Base-by-base conservation (phyloP, 2,329 filamentous ascomycete genomes). In the Herpomyces periplanetae region DNA sequence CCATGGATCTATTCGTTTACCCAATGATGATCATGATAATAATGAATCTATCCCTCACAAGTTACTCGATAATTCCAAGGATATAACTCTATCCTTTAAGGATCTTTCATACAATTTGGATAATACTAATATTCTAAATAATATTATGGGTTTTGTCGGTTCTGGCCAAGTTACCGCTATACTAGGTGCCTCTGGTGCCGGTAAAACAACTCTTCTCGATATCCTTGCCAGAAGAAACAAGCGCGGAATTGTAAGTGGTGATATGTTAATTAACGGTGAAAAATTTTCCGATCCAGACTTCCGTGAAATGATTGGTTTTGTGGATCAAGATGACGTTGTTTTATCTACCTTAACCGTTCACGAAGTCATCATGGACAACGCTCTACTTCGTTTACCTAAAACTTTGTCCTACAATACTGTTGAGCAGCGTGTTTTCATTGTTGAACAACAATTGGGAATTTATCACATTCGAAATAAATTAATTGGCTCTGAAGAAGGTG, bases 321-420 rank as follows among this genome's bases (percentile, higher is more conserved):
- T 96, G 15, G 80, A 96, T 30, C 80, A 96, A 40, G 80, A 96
- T 33, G 80, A 96, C 34, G 85, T 75, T 3, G 75, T 96, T 59
- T 48, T 96, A 16, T 62, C 80, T 0, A 96, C 80, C 1, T 45
- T 96, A 28, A 96, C 80, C 0, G 80, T 96, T 5, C 80, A 96
- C 36, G 80, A 96, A 39, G 96, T 80, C 0, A 96, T 96, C 25
- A 46, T 88, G 26, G 88, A 66, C 29, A 91, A 75, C 31, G 80
- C 80, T 11, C 44, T 91, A 8, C 52, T 96, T 18, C 59, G 84
- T 28, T 49, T 96, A n/a, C 80, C 80, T 3, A 60, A 60, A 20
- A 64, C 84, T 29, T 96, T 96, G 80, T 63, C 62, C 25, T 52
- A 55, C 21, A 43, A 53, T 1, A 58, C 65, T n/a, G 96, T 96